A percentile compares a stretch with the other conserved stretches of the same genome.
Conservation (phyloP, 257 asterid genomes). For the Lavandula angustifolia region DNA sequence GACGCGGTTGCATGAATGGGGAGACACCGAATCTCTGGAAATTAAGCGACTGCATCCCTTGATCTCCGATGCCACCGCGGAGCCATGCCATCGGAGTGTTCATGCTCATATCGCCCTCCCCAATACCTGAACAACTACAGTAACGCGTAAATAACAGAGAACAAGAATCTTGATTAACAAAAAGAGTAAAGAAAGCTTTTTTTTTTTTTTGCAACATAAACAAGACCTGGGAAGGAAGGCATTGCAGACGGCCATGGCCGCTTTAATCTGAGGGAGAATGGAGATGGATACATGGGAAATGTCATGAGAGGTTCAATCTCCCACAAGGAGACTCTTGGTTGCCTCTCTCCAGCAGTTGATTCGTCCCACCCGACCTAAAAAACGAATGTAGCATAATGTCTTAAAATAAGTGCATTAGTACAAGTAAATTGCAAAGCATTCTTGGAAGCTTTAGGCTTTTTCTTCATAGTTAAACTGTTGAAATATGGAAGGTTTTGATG, state of each 20-base stretch:
- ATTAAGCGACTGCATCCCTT: slow-evolving; percentile 64
- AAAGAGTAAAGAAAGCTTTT: background rate
- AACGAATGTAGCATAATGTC: slow-evolving; percentile 14
- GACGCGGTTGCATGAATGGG: slow-evolving; percentile 78
- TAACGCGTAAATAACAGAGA: background rate
- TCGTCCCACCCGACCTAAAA: slow-evolving; percentile 99
- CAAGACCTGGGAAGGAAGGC: slow-evolving; percentile 72
- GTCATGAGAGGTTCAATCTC: slow-evolving; percentile 90
- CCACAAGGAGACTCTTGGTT: slow-evolving; percentile 92
- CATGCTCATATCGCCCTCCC: slow-evolving; percentile 57
- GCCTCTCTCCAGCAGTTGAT: slow-evolving; percentile 96
- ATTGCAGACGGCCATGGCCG: slow-evolving; percentile 90
- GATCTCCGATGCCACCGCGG: slow-evolving; percentile 70
- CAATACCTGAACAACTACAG: slow-evolving; percentile 48
- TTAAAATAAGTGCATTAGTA: background rate
- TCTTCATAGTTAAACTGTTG: background rate
- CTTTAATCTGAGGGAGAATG: slow-evolving; percentile 82
- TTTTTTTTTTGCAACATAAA: background rate
- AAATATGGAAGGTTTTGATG: background rate
- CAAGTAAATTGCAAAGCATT: background rate
- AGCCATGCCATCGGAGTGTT: slow-evolving; percentile 71
- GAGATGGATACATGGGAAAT: slow-evolving; percentile 87
- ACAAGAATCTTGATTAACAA: slow-evolving; percentile 33
- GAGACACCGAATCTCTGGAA: slow-evolving; percentile 68
- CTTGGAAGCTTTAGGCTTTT: background rate